phyloP scores from a whole-genome alignment of 306 rosid genomes.

The Medicago truncatula region DNA sequence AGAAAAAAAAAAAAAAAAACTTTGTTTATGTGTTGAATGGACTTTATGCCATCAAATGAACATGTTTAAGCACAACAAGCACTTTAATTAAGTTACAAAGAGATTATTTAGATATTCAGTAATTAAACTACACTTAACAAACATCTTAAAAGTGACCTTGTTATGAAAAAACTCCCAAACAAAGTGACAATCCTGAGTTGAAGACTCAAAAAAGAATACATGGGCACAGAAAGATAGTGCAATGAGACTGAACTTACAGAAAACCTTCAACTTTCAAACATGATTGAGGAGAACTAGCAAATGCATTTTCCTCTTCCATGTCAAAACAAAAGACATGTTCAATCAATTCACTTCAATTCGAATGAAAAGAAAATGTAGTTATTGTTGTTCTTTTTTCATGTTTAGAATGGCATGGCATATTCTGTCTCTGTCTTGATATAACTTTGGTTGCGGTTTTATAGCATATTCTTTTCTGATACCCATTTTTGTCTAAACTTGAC shows the following conservation, averaged over 20 bases:
- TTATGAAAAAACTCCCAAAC: no score
- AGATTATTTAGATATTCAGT: no score
- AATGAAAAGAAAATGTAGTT: not conserved
- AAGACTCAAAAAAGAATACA: constrained; percentile 4
- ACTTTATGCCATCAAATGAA: no score
- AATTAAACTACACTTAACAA: no score
- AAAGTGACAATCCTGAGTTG: no score
- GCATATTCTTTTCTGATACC: constrained; percentile 16
- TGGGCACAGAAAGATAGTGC: not conserved
- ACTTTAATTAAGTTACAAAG: no score
- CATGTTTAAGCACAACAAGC: no score
- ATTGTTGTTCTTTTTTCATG: not conserved
- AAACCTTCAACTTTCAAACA: constrained; percentile 29
- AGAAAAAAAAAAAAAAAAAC: no score
- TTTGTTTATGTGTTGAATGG: no score
- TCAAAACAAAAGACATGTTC: not conserved
- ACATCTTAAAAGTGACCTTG: no score
- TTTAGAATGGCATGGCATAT: not conserved
- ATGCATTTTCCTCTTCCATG: constrained; percentile 2
- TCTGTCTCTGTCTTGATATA: not conserved
- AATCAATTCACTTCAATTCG: not conserved
- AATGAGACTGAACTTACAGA: constrained; percentile 29
- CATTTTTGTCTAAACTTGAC: not conserved
- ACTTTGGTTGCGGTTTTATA: not conserved
- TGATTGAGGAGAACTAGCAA: not conserved